Evolutionary conservation across 148 eudicot species (phyloP), one percentile per base, ranked within the genome.

Genomic region (Pharnaceum exiguum): DNA sequence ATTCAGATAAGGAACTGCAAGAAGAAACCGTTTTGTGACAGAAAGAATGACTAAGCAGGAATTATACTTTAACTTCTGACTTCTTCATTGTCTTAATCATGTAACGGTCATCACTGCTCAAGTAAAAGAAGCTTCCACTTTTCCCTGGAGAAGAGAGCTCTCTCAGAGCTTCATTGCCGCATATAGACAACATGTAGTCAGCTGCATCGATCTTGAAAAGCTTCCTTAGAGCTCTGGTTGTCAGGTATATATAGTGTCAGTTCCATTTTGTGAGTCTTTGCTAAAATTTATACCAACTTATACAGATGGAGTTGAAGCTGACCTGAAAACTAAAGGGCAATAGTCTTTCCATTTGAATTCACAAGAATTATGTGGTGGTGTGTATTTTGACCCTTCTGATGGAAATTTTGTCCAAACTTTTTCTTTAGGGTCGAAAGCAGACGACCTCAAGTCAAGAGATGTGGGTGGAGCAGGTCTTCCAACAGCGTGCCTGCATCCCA

Each of bases 21-120:
- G 2, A 29, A 30, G 16, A 22, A 17, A 21, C 37, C 22, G 11
- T 3, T 3, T 58, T 0, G 7, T 29, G 18, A 32, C 11, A 25
- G 16, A 27, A 42, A 28, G 23, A 45, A 25, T 28, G 10, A 33
- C 5, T 23, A 26, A 50, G 37, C 8, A 5, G 22, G 38, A 28
- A 15, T 28, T 12, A 69, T 73, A 94, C 99, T 70, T 89, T 94
- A 1, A 67, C 91, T 83, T 94, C 99, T 15, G 95, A 78, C 53
- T 94, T 94, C 70, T 84, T 94, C 77, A 94, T 86, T 0, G 99
- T 94, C 70, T 94, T 94, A 15, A 94, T 94, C 99, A 94, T 94
- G 81, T 89, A 94, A 42, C 96, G 83, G 47, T 94, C 99, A 44
- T 94, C 99, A 27, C 80, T 55, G 23, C 91, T 94, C 55, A 94